Evolutionary conservation across 2,329 filamentous ascomycete species (phyloP).

Genomic region (Fusarium sp.): DNA sequence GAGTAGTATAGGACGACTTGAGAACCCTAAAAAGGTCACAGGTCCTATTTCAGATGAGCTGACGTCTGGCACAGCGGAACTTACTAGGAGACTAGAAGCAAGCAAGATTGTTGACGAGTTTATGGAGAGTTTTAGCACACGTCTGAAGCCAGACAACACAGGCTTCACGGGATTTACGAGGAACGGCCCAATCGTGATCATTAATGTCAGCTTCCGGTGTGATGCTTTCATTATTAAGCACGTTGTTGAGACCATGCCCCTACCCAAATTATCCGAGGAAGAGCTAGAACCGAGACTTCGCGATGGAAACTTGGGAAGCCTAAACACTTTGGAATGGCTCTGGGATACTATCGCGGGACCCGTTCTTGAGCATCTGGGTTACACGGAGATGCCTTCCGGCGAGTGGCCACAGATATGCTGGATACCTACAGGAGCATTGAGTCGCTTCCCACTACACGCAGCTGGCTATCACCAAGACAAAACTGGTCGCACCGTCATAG

Average conservation of each 20-base stretch:
- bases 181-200: background rate
- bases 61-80: fast-evolving
- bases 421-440: background rate
- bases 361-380: fast-evolving
- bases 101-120: background rate
- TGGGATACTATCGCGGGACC: background rate
- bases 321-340: background rate
- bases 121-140: background rate
- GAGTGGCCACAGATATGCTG: background rate
- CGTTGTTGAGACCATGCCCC: background rate
- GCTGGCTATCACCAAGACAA: background rate
- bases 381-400: fast-evolving
- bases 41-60: fast-evolving
- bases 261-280: fast-evolving
- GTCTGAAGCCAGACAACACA: fast-evolving
- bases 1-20: background rate
- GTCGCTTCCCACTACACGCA: background rate
- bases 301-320: background rate
- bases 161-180: background rate
- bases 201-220: background rate
- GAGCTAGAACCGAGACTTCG: background rate
- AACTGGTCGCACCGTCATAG: background rate
- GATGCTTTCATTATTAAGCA: background rate
- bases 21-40: background rate
- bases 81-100: background rate